A percentile compares a stretch with the other conserved stretches of the same genome.
phyloP scores from a whole-genome alignment of 768 basidiomycete species.

The Russula emetica region DNA sequence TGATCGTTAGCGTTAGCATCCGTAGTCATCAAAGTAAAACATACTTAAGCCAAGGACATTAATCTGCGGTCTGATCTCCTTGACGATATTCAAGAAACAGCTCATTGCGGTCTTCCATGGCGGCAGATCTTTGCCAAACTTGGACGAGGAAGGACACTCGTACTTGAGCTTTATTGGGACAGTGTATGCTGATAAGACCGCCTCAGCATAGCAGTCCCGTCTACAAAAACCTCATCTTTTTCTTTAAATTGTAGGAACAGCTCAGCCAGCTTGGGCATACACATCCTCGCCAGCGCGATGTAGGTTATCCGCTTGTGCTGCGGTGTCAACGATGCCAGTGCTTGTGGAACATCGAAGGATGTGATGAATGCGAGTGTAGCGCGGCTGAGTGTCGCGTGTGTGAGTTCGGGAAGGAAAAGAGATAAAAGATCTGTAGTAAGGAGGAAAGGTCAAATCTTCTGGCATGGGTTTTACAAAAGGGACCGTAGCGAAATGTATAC shows the following conservation, averaged over 20 bases:
- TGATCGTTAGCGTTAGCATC: conserved; percentile 31
- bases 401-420: too few species aligned
- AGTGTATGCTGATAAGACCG: conserved; percentile 56
- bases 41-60: conserved; percentile 48
- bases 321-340: conserved; percentile 35
- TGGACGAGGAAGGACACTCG: conserved; percentile 86
- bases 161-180: conserved; percentile 81
- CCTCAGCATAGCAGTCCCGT: conserved; percentile 76
- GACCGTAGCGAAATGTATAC: too few species aligned
- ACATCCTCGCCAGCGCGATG: conserved; percentile 83
- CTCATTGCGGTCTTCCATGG: conserved; percentile 62
- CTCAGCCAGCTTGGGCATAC: conserved; percentile 55
- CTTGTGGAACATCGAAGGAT: too few species aligned
- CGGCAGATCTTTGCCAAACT: conserved; percentile 79
- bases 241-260: conserved; percentile 66
- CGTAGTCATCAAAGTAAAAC: neutral
- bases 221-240: conserved; percentile 53
- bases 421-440: too few species aligned
- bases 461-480: too few species aligned
- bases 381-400: too few species aligned
- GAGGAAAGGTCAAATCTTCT: too few species aligned
- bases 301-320: conserved; percentile 74
- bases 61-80: conserved; percentile 55
- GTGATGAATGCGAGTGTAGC: too few species aligned
- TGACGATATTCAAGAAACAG: conserved; percentile 41